phyloP scores from a whole-genome alignment of 2,329 filamentous ascomycete species.

The Aspergillus aculeatus region DNA sequence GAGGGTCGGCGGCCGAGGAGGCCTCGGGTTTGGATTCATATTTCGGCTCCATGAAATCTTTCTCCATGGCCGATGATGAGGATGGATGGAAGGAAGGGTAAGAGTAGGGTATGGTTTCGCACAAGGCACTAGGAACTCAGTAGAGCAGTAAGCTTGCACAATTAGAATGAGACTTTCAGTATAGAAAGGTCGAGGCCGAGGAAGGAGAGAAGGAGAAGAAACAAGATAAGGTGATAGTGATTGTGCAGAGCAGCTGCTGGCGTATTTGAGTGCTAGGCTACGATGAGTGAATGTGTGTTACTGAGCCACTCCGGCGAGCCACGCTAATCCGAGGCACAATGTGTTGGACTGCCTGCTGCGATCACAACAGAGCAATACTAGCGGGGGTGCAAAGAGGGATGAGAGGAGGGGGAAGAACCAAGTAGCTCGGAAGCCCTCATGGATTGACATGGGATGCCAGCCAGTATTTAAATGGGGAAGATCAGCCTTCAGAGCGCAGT shows the following conservation, averaged over 20 bases:
- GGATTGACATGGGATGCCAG: background rate
- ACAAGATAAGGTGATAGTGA: background rate
- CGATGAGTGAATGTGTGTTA: background rate
- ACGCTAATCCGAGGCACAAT: background rate
- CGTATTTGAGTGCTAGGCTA: background rate
- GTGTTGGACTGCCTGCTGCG: background rate
- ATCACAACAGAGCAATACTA: background rate
- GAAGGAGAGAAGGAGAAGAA: background rate
- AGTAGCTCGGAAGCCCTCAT: background rate
- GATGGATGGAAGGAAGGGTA: background rate
- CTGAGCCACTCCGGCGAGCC: background rate
- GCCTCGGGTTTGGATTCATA: constrained; percentile 26
- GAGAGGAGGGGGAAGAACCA: background rate
- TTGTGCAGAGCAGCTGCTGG: background rate
- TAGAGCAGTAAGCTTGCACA: background rate
- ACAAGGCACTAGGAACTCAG: background rate
- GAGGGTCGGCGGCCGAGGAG: constrained; percentile 22
- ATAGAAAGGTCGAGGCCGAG: background rate
- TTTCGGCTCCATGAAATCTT: constrained; percentile 21
- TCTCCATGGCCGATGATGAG: constrained; percentile 29
- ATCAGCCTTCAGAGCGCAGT: background rate
- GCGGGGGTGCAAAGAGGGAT: too few relatives aligned
- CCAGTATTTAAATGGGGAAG: background rate
- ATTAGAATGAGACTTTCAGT: background rate
- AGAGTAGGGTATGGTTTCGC: background rate